Base-by-base conservation (phyloP, 352 stramenopile genomes). In the Phytophthora cryptogea region DNA sequence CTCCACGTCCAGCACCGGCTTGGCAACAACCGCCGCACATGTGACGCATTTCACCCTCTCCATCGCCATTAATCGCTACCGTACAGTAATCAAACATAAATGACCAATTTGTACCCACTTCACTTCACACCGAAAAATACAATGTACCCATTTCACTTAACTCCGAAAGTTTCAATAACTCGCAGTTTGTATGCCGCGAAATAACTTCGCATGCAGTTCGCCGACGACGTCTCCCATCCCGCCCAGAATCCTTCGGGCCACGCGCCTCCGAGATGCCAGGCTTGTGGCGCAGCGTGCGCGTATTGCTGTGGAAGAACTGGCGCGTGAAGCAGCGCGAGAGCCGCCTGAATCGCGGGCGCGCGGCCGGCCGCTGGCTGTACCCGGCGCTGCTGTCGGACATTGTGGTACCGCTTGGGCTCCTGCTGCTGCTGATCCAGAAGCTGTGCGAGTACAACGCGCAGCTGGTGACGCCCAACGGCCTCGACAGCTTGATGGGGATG, bases 261-360 rank as follows among this genome's bases (percentile, higher is more conserved):
- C 50, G 27, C 41, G 16, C 16, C 37, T 33, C 16, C 8, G 42
- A 56, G 13, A 64, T 69, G 61, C 13, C 51, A n/a, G 31, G 20
- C 17, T 46, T 68, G 44, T 80, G 73, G 73, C 52, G 63, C 43
- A 72, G 46, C 56, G 60, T 80, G 17, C 49, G 78, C 62, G 77
- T 89, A 52, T 61, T 94, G 58, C 78, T 92, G 40, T 88, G 80
- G 79, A 94, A 92, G 68, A 88, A 90, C 63, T 94, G 83, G 83
- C 82, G 82, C 68, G 54, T 85, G 13, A 92, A 92, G 70, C 85
- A 91, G 76, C 84, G 82, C 61, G 78, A 90, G 61, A 89, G 80
- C 51, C 56, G 74, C 11, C 68, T 91, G n/a, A 90, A 91, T 52
- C 62, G 71, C 54, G 28, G 45, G 0, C 74, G 79, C 35, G 42